Evolutionary conservation across 768 basidiomycete genomes (phyloP).

Genomic region (Favolaschia claudopus): DNA sequence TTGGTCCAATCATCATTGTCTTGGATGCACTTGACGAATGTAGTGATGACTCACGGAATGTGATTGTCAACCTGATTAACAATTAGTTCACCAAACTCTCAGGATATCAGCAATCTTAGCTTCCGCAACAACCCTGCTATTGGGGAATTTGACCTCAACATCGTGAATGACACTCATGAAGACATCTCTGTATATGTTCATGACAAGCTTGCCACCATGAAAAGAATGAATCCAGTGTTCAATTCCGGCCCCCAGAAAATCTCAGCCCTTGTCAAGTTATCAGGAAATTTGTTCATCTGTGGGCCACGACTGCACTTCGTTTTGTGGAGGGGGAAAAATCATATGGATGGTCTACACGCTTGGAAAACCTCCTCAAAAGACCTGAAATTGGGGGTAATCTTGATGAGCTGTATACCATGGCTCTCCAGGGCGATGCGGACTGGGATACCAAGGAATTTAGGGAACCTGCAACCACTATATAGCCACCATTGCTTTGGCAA

Average conservation of each 20-base stretch:
- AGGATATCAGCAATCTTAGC: slow-evolving; percentile 19
- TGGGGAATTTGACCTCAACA: background rate
- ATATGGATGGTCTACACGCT: too few relatives aligned
- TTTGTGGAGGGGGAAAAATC: too few relatives aligned
- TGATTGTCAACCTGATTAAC: slow-evolving; percentile 19
- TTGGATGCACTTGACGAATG: slow-evolving; percentile 36
- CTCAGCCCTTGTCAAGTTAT: background rate
- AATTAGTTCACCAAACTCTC: slow-evolving; percentile 12
- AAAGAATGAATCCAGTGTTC: background rate
- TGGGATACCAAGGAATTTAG: too few relatives aligned
- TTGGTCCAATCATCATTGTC: slow-evolving; percentile 25
- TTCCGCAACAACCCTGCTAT: background rate
- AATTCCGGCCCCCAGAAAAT: slow-evolving; percentile 22
- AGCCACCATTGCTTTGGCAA: too few relatives aligned
- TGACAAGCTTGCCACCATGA: background rate
- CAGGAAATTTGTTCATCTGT: slow-evolving; percentile 32
- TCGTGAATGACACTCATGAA: background rate
- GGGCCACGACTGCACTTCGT: slow-evolving; percentile 29
- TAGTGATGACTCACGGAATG: slow-evolving; percentile 12
- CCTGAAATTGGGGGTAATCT: too few relatives aligned
- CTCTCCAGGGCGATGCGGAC: too few relatives aligned
- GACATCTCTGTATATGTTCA: slow-evolving; percentile 15
- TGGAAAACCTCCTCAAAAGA: too few relatives aligned
- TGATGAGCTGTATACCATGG: too few relatives aligned
- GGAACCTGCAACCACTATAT: too few relatives aligned